Evolutionary conservation across 768 basidiomycete species (phyloP), one percentile per base, ranked within the genome.

Genomic region (Myochromella boudieri): DNA sequence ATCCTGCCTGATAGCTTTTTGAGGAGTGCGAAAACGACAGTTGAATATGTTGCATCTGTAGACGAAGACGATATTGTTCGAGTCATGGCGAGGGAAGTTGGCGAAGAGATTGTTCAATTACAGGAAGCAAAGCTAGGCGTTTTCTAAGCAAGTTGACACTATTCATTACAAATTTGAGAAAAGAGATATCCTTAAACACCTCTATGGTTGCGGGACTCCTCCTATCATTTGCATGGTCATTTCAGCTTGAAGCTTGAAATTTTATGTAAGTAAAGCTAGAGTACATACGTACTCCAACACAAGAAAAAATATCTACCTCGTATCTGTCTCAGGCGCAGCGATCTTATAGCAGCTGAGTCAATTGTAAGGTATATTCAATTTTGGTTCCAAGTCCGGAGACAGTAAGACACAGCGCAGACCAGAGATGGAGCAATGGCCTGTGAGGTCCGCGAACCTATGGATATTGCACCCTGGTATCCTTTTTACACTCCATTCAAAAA

Each of bases 241-340:
- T 29, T 29, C 28, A 8, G 28, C 28, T 8, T 29, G 14, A 8
- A n/a, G n/a, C n/a, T n/a, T n/a, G n/a, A n/a, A n/a, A n/a, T n/a
- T n/a, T n/a, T n/a, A n/a, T n/a, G n/a, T n/a, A n/a, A n/a, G n/a
- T n/a, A n/a, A n/a, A n/a, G n/a, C n/a, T n/a, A n/a, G n/a, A n/a
- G n/a, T n/a, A n/a, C n/a, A n/a, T n/a, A n/a, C n/a, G n/a, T n/a
- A n/a, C n/a, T n/a, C n/a, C n/a, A n/a, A n/a, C n/a, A n/a, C n/a
- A 45, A 36, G 52, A 31, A 15, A 48, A 21, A 43, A 64, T 80
- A 64, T 81, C 57, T 70, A 76, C 89, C 87, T 78, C 91, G 91
- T 92, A 95, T 93, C 92, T 95, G 91, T 95, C 91, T 81, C 84
- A 86, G 73, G 73, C 69, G 72, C 70, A 68, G 82, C 69, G 53